Conservation (phyloP, 495 filamentous ascomycete genomes). For the Melanomma pulvis-pyrius region DNA sequence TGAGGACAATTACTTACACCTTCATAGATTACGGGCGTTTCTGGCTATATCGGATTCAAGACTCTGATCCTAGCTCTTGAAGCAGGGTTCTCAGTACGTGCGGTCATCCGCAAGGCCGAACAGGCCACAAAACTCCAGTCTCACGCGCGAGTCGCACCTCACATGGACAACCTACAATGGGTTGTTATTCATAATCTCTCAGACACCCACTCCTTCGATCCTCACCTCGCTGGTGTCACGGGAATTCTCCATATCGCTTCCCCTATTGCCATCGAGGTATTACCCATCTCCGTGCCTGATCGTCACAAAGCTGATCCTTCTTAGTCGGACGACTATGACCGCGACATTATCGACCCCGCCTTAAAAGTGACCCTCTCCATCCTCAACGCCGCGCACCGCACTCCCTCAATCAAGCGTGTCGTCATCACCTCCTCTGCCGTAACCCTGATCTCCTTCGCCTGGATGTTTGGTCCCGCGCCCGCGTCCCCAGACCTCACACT, state of each 20-base stretch:
- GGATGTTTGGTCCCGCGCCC: conserved; percentile 38
- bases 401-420: conserved; percentile 25
- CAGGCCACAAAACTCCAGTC: too few species aligned
- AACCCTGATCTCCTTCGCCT: conserved; percentile 32
- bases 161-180: too few species aligned
- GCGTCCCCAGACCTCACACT: conserved; percentile 15
- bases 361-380: conserved; percentile 16
- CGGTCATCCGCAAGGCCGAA: too few species aligned
- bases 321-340: conserved; percentile 25
- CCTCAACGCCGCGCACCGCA: conserved; percentile 17
- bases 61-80: too few species aligned
- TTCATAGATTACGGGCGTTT: too few species aligned
- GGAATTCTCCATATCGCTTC: conserved; percentile 24
- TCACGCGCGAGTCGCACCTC: too few species aligned
- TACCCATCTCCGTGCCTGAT: conserved; percentile 12
- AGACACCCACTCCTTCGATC: conserved; percentile 27
- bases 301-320: conserved; percentile 23
- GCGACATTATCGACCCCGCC: conserved; percentile 22
- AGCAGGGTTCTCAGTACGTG: too few species aligned
- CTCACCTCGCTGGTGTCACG: conserved; percentile 23
- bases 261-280: conserved; percentile 20
- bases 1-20: too few species aligned
- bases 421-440: conserved; percentile 26
- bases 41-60: too few species aligned
- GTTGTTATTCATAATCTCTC: too few species aligned